A percentile compares a stretch with the other conserved stretches of the same genome.
These are phyloP conservation scores for Fusarium xyrophilum DNA, from an alignment of 2,329 filamentous ascomycete species.

Conservation along the genomic window DNA sequence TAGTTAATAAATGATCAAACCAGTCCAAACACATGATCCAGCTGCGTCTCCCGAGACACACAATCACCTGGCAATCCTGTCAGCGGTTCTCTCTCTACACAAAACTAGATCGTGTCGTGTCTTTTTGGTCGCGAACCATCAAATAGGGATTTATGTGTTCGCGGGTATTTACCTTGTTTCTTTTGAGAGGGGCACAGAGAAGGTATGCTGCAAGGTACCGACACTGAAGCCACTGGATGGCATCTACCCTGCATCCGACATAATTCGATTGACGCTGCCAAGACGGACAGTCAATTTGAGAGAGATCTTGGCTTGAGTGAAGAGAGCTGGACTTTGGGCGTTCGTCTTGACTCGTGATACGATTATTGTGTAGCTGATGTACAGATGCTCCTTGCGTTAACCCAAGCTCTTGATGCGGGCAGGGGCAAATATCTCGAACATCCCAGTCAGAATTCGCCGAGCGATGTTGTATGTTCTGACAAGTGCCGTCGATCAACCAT, in stretches of 20 bases:
- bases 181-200: neutral
- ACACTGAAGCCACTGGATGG: neutral
- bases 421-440: neutral
- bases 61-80: neutral
- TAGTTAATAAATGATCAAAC: neutral
- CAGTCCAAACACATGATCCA: constrained; percentile 3
- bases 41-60: constrained; percentile 17
- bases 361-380: neutral
- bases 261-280: neutral
- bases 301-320: neutral
- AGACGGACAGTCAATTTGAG: neutral
- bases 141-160: neutral
- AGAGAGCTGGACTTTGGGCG: neutral
- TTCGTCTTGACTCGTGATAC: neutral
- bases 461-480: neutral
- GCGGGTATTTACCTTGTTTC: neutral
- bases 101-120: neutral
- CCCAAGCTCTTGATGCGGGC: neutral
- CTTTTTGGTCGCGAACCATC: neutral
- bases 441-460: neutral
- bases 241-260: constrained; percentile 14
- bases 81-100: neutral
- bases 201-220: constrained; percentile 15
- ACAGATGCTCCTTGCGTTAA: neutral
- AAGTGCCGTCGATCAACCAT: constrained; percentile 9